Conservation (phyloP, 208 protist species). For the Leishmania major region DNA sequence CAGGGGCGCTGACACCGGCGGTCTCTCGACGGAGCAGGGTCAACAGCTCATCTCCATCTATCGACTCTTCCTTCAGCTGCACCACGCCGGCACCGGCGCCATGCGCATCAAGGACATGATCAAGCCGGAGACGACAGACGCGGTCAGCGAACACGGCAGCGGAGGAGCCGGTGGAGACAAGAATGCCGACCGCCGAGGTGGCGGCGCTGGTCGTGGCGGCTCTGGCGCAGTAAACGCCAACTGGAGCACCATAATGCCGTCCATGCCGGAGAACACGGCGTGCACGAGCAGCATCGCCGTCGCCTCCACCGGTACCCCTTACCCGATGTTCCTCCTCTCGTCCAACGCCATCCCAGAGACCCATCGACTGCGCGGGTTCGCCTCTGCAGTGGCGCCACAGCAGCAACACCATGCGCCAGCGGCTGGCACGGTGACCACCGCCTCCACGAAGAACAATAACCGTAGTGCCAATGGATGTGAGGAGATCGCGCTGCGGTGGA, state of each 20-base stretch:
- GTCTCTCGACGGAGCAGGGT: constrained; percentile 31
- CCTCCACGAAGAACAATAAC: constrained; percentile 28
- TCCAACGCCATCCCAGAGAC: constrained; percentile 29
- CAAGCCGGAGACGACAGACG: constrained; percentile 11
- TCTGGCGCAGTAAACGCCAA: not conserved
- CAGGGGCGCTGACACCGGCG: not conserved
- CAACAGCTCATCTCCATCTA: constrained; percentile 63
- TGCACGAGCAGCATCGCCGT: constrained; percentile 27
- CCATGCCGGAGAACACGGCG: constrained; percentile 9
- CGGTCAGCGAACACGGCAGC: not conserved
- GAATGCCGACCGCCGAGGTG: constrained; percentile 1
- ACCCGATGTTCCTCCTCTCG: constrained; percentile 30
- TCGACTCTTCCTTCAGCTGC: constrained; percentile 68
- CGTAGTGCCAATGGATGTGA: constrained; percentile 33
- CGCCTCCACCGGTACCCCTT: constrained; percentile 23
- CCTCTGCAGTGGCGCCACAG: not conserved
- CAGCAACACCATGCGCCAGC: not conserved
- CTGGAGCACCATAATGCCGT: constrained; percentile 8
- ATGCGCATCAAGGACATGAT: constrained; percentile 31
- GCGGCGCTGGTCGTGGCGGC: not conserved
- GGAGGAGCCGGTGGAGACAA: not conserved
- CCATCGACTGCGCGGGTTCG: constrained; percentile 31
- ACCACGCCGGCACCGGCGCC: constrained; percentile 28
- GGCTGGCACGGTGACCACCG: not conserved
- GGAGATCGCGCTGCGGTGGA: constrained; percentile 32